These are phyloP conservation scores for Microsporum ferrugineum DNA, from an alignment of 2,329 filamentous ascomycete genomes.

Conservation along the genomic window DNA sequence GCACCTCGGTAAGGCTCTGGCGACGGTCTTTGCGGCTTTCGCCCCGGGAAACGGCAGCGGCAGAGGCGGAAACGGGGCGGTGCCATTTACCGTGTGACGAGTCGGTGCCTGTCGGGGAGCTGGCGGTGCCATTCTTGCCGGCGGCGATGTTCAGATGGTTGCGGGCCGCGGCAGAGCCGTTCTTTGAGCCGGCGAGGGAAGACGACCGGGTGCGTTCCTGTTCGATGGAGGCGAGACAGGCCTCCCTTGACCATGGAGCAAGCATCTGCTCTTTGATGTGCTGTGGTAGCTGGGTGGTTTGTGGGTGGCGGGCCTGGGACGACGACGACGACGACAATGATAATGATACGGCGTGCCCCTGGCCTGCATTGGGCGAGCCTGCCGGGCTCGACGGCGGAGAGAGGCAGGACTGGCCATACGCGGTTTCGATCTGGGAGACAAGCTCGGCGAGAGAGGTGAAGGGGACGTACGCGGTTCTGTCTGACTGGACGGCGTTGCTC, in stretches of 20 bases:
- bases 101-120: slow-evolving; percentile 22
- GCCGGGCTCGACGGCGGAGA: slow-evolving; percentile 61
- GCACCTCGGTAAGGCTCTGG: slow-evolving; percentile 28
- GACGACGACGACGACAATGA: background rate
- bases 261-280: slow-evolving; percentile 65
- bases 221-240: slow-evolving; percentile 56
- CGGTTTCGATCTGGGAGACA: slow-evolving; percentile 60
- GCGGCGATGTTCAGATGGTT: slow-evolving; percentile 22
- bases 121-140: slow-evolving; percentile 16
- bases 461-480: slow-evolving; percentile 44
- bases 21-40: slow-evolving; percentile 23
- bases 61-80: slow-evolving; percentile 12
- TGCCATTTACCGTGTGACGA: slow-evolving; percentile 9
- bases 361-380: slow-evolving; percentile 54
- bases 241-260: slow-evolving; percentile 66
- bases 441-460: slow-evolving; percentile 64
- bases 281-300: slow-evolving; percentile 44
- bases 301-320: slow-evolving; percentile 22
- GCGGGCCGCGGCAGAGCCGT: slow-evolving; percentile 18
- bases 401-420: slow-evolving; percentile 46
- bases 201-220: slow-evolving; percentile 56
- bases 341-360: slow-evolving; percentile 45
- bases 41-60: slow-evolving; percentile 11
- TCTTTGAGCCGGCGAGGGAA: slow-evolving; percentile 64
- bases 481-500: slow-evolving; percentile 23